Evolutionary conservation across 2,329 filamentous ascomycete species (phyloP).

Genomic region (Gaeumannomyces sp.): DNA sequence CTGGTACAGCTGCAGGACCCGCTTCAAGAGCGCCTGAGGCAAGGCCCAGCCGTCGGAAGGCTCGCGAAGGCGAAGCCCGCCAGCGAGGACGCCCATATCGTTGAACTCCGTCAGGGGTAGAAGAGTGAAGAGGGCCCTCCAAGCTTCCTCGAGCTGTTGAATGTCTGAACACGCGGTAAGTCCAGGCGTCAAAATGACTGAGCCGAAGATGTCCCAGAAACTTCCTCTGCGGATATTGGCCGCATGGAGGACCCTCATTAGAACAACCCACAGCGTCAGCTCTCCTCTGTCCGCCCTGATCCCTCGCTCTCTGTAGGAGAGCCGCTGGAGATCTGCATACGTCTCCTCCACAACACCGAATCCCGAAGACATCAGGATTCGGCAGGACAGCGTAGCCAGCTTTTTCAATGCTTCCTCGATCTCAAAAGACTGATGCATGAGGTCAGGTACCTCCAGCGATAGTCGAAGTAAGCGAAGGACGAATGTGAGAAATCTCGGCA

Average conservation of each 20-base stretch:
- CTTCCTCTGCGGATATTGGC: conserved; percentile 43
- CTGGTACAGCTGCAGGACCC: conserved; percentile 53
- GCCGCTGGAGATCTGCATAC: conserved; percentile 42
- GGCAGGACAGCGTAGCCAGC: conserved; percentile 31
- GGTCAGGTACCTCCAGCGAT: conserved; percentile 29
- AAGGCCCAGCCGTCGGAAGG: conserved; percentile 54
- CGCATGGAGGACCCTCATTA: conserved; percentile 47
- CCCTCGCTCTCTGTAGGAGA: conserved; percentile 42
- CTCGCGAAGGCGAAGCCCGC: conserved; percentile 29
- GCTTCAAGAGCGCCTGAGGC: conserved; percentile 49
- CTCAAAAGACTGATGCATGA: conserved; percentile 31
- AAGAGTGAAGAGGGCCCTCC: conserved; percentile 54
- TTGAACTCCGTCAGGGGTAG: conserved; percentile 58
- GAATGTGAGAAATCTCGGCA: conserved; percentile 31
- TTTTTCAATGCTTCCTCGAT: conserved; percentile 44
- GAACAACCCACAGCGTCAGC: conserved; percentile 51
- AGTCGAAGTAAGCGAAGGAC: conserved; percentile 34
- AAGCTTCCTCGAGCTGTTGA: conserved; percentile 46
- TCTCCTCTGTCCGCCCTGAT: conserved; percentile 39
- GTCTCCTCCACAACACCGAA: conserved; percentile 35
- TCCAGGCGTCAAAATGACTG: conserved; percentile 32
- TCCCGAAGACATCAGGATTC: conserved; percentile 35
- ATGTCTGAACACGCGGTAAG: conserved; percentile 34
- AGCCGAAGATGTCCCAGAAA: conserved; percentile 56
- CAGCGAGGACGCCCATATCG: conserved; percentile 40